Evolutionary conservation across 2,329 filamentous ascomycete genomes (phyloP).

Genomic region (Pseudogymnoascus verrucosus): DNA sequence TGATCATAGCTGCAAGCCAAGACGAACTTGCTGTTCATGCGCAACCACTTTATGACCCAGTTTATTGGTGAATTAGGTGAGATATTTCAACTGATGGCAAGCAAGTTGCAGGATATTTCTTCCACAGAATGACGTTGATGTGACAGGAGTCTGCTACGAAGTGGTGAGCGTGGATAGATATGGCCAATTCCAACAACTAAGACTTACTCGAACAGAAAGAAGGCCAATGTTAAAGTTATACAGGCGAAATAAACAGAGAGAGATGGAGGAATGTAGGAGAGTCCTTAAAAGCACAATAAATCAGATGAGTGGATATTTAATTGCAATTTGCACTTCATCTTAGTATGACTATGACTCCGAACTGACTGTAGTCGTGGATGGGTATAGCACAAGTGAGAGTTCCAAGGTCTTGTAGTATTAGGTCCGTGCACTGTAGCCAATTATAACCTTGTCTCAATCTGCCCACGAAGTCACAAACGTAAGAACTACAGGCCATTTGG

Average conservation of each 20-base stretch:
- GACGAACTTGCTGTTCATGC: background rate
- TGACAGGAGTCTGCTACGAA: background rate
- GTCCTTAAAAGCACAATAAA: background rate
- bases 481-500: background rate
- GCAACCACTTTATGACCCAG: background rate
- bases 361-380: background rate
- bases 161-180: background rate
- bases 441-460: background rate
- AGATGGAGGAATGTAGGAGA: background rate
- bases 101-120: background rate
- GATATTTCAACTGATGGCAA: background rate
- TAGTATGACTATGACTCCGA: background rate
- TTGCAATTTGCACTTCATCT: background rate
- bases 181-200: background rate
- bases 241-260: no score
- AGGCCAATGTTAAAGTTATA: background rate
- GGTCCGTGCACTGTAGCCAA: background rate
- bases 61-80: background rate
- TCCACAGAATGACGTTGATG: background rate
- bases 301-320: background rate
- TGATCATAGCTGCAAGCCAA: constrained; percentile 28
- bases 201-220: background rate
- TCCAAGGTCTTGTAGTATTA: background rate
- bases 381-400: background rate
- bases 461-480: background rate